phyloP scores from a whole-genome alignment of 495 filamentous ascomycete genomes.

The Penicillium simplicissimum region DNA sequence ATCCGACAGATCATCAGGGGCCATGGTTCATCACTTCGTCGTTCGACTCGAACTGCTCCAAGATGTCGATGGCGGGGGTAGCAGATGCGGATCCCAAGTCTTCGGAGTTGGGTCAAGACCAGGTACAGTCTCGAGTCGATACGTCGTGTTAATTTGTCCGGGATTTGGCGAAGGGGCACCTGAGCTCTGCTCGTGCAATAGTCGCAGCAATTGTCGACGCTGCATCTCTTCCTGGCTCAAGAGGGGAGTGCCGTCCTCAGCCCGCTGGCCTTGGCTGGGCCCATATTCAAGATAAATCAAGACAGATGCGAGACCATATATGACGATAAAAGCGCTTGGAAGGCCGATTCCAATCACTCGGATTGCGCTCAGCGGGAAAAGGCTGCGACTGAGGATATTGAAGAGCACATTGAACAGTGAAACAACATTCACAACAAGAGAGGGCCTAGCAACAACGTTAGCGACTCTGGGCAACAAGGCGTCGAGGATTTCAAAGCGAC shows the following conservation, averaged over 20 bases:
- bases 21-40: not conserved
- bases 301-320: slow-evolving; percentile 31
- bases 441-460: slow-evolving; percentile 26
- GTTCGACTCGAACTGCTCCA: slow-evolving; percentile 11
- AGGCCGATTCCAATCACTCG: slow-evolving; percentile 29
- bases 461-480: not conserved
- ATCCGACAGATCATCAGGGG: not conserved
- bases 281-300: slow-evolving; percentile 27
- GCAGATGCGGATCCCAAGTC: slow-evolving; percentile 1
- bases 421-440: slow-evolving; percentile 30
- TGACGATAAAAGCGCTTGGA: slow-evolving; percentile 24
- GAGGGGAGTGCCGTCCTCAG: slow-evolving; percentile 21
- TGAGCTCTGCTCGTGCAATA: slow-evolving; percentile 28
- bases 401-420: slow-evolving; percentile 37
- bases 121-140: slow-evolving; percentile 31
- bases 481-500: slow-evolving; percentile 10
- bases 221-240: slow-evolving; percentile 43
- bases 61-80: slow-evolving; percentile 1
- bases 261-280: slow-evolving; percentile 6
- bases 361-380: slow-evolving; percentile 27
- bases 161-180: slow-evolving; percentile 17
- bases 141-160: slow-evolving; percentile 34
- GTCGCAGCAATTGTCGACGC: slow-evolving; percentile 37
- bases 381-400: slow-evolving; percentile 31
- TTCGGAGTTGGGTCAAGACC: slow-evolving; percentile 17